A percentile compares a stretch with the other conserved stretches of the same genome.
These are phyloP conservation scores for Hydrangea macrophylla DNA, from an alignment of 148 eudicot genomes.

Conservation along the genomic window DNA sequence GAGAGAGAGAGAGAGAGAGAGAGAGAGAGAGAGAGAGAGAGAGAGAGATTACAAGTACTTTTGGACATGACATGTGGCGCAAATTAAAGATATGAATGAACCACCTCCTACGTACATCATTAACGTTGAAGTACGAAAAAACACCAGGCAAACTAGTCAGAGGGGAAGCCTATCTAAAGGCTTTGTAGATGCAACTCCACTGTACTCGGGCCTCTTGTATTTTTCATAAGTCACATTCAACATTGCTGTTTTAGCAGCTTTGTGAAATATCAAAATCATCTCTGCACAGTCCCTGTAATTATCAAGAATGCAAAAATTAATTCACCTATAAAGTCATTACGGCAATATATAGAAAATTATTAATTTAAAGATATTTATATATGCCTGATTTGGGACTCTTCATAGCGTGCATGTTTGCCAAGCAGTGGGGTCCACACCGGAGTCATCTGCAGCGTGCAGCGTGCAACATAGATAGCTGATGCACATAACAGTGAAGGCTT, in stretches of 20 bases:
- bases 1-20: background rate
- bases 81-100: background rate
- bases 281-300: conserved; percentile 71
- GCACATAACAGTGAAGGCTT: conserved; percentile 84
- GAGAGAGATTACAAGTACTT: background rate
- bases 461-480: conserved; percentile 80
- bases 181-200: conserved; percentile 51
- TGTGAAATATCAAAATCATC: conserved; percentile 63
- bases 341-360: background rate
- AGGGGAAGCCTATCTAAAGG: conserved; percentile 60
- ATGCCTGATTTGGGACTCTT: conserved; percentile 66
- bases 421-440: conserved; percentile 79
- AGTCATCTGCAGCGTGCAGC: conserved; percentile 53
- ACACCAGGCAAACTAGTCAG: background rate
- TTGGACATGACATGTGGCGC: background rate
- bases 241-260: conserved; percentile 48
- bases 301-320: background rate
- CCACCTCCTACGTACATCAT: background rate
- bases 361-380: conserved; percentile 7
- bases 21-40: background rate
- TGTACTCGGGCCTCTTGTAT: conserved; percentile 36
- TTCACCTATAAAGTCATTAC: background rate
- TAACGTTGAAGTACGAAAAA: background rate
- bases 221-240: conserved; percentile 69
- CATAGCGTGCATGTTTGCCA: conserved; percentile 50